Evolutionary conservation across 2,329 filamentous ascomycete species (phyloP).

Genomic region (Aspergillus sergii): DNA sequence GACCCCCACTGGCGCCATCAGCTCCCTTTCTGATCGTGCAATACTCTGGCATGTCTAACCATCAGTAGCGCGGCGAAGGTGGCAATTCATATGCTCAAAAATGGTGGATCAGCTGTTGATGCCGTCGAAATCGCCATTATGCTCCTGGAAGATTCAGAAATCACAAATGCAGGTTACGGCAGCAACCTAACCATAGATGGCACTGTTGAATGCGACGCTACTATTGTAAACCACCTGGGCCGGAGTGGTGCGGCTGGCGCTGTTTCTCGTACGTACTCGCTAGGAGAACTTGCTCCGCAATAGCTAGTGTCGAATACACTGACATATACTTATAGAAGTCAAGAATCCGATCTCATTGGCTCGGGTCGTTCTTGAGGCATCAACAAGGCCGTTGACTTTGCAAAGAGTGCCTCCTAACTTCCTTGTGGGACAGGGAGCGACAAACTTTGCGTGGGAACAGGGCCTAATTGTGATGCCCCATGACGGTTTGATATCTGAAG

Average conservation of each 20-base stretch:
- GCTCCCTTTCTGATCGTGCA: neutral
- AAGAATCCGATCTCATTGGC: slow-evolving; percentile 91
- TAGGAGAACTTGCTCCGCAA: neutral
- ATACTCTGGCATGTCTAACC: slow-evolving; percentile 9
- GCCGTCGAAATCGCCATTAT: slow-evolving; percentile 88
- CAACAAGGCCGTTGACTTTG: slow-evolving; percentile 75
- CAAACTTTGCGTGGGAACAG: slow-evolving; percentile 79
- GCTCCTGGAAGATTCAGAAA: slow-evolving; percentile 86
- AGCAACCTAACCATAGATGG: slow-evolving; percentile 93
- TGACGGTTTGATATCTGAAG: slow-evolving; percentile 76
- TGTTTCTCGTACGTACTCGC: slow-evolving; percentile 69
- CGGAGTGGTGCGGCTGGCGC: slow-evolving; percentile 92
- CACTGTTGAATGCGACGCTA: slow-evolving; percentile 90
- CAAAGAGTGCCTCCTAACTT: slow-evolving; percentile 91
- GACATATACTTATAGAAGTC: slow-evolving; percentile 49
- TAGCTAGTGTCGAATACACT: neutral
- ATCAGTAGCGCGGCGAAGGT: slow-evolving; percentile 71
- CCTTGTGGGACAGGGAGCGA: slow-evolving; percentile 82
- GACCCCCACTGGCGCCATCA: neutral
- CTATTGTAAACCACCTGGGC: slow-evolving; percentile 86
- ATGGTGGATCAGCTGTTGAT: slow-evolving; percentile 78
- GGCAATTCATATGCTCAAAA: slow-evolving; percentile 78
- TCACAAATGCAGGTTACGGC: slow-evolving; percentile 94
- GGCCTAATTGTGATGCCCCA: slow-evolving; percentile 73
- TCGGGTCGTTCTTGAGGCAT: slow-evolving; percentile 76